Evolutionary conservation across 441 rosid genomes (phyloP), one percentile per base, ranked within the genome.

Genomic region (Melastoma candidum): DNA sequence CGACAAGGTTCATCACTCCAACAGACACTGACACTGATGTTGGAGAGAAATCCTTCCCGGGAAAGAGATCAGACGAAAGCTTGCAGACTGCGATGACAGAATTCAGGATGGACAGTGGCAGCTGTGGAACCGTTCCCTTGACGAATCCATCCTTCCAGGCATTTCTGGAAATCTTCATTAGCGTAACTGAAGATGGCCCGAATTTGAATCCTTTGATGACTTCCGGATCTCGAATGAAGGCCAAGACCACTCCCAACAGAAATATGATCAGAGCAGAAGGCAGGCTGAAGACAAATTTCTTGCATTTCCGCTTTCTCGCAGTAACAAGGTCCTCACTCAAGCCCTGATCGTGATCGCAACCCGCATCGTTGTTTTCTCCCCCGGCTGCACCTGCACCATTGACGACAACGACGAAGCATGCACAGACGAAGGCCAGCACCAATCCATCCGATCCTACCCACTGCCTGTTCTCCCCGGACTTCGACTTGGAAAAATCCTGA

Each of bases 111-210:
- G 87, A 90, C 11, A 90, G 14, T 17, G 95, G 97, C 11, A 86
- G 73, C 59, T 78, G 90, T 3, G 97, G 90, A 9, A 90, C 68
- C 3, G 84, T 71, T 12, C 95, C 97, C 68, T 75, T 69, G 12
- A 82, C 56, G 32, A 90, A 86, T 12, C 95, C 97, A n/a, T 74
- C 68, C 36, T 76, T 90, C 95, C 97, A 90, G 3, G 82, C 80
- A 36, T 77, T 63, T 47, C 73, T 70, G 8, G 61, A 57, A 12
- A 84, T 65, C 47, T 68, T 77, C 65, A 90, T 71, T 1, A 79
- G 29, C 26, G 65, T 54, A 3, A 86, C 52, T 26, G 69, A 62
- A 11, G 86, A 76, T 2, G 97, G 97, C n/a, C 95, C 95, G 45
- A 84, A 80, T 56, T 54, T 67, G 10, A 90, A 58, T 26, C 54